phyloP scores from a whole-genome alignment of 2,329 filamentous ascomycete genomes.

The Pseudodiploospora longispora region DNA sequence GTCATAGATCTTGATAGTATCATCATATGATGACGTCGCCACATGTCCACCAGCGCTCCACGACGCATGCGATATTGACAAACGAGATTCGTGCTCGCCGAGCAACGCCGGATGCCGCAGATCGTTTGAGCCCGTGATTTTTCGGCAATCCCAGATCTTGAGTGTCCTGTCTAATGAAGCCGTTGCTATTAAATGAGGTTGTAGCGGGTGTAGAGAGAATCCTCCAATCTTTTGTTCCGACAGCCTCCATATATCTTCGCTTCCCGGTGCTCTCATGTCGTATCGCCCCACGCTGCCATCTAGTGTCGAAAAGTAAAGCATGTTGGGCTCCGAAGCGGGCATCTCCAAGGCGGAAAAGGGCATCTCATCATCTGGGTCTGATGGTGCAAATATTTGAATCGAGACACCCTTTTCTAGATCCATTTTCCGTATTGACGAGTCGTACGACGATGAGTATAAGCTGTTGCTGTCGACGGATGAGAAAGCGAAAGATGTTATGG shows the following conservation, averaged over 20 bases:
- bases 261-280: conserved; percentile 58
- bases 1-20: conserved; percentile 88
- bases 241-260: conserved; percentile 62
- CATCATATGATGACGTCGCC: conserved; percentile 89
- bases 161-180: conserved; percentile 84
- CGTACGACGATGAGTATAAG: conserved; percentile 82
- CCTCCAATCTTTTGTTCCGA: conserved; percentile 94
- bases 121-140: conserved; percentile 58
- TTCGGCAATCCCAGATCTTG: conserved; percentile 87
- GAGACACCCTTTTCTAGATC: conserved; percentile 76
- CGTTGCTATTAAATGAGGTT: conserved; percentile 78
- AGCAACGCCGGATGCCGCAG: conserved; percentile 58
- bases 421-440: conserved; percentile 81
- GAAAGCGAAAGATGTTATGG: conserved; percentile 79
- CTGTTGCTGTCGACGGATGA: conserved; percentile 63
- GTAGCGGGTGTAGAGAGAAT: conserved; percentile 72
- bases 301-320: conserved; percentile 81
- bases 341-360: conserved; percentile 83
- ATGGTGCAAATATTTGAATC: conserved; percentile 71
- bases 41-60: conserved; percentile 81
- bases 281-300: conserved; percentile 73
- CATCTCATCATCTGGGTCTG: conserved; percentile 60
- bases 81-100: conserved; percentile 70
- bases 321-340: conserved; percentile 58
- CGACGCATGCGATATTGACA: conserved; percentile 87